Evolutionary conservation across 768 basidiomycete species (phyloP), one percentile per base, ranked within the genome.

Genomic region (Ephemerocybe angulata): DNA sequence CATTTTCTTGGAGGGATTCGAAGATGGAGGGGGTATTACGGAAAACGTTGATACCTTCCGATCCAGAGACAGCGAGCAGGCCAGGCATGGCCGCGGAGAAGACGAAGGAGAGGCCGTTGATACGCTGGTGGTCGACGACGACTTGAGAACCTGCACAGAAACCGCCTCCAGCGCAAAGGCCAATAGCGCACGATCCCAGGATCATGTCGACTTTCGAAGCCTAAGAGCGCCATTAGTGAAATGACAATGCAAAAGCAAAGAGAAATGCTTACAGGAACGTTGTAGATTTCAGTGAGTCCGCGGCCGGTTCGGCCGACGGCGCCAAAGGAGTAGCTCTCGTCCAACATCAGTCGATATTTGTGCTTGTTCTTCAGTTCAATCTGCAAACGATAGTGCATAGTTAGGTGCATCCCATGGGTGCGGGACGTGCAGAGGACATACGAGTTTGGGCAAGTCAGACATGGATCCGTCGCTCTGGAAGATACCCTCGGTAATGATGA

Each of bases 401-500:
- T 22, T 17, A 21, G 27, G 43, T 51, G 58, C 21, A 30, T 4
- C 37, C 50, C 8, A 28, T 31, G n/a, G 21, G 38, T 21, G 13
- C 49, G 12, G 29, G 1, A 47, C 30, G 21, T 35, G n/a, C 57
- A n/a, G 25, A 53, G 6, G 2, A 77, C 91, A 56, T 58, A 96
- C 94, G 55, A 98, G 76, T 66, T 89, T 92, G 3, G 96, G 95
- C 31, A 99, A 70, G 71, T 99, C 94, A 50, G 86, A 79, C 83
- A 98, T 93, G 55, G 81, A 83, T 11, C 95, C 97, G 62, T 98
- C 93, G 65, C 87, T 89, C 70, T 98, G 93, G 64, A 97, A 98
- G 42, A 99, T 87, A 37, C 97, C 97, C 66, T 98, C 97, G 0
- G 96, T 94, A 50, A 99, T 83, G 65, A 98, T 98, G 68, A 98